Percentiles rank a stretch among this genome's conserved stretches.
Conservation (phyloP, 495 filamentous ascomycete genomes). For the Hyaloscypha bicolor region DNA sequence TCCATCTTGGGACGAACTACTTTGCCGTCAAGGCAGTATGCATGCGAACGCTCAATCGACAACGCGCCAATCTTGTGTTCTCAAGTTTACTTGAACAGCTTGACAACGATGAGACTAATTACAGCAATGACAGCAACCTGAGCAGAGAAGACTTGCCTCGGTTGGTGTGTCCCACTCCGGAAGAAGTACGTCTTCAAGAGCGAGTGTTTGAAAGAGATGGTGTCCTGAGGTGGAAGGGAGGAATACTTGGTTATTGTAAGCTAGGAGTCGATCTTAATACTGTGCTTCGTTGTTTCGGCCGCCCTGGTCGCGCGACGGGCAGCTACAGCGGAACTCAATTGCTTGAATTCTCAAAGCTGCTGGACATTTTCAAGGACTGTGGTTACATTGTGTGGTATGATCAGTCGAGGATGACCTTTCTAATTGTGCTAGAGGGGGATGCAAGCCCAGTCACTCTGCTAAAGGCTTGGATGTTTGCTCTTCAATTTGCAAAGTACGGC, state of each 20-base stretch:
- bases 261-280: constrained; percentile 49
- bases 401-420: constrained; percentile 42
- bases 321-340: constrained; percentile 35
- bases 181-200: constrained; percentile 66
- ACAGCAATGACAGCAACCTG: neutral
- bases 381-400: constrained; percentile 60
- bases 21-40: constrained; percentile 79
- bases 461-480: constrained; percentile 75
- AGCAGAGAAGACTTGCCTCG: constrained; percentile 42
- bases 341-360: constrained; percentile 44
- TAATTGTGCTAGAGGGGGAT: constrained; percentile 67
- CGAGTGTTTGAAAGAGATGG: constrained; percentile 70
- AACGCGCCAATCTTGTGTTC: constrained; percentile 81
- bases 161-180: constrained; percentile 41
- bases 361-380: constrained; percentile 51
- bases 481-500: constrained; percentile 51
- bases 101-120: constrained; percentile 38
- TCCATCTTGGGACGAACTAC: constrained; percentile 85
- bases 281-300: constrained; percentile 35
- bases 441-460: constrained; percentile 54
- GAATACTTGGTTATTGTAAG: constrained; percentile 49
- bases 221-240: constrained; percentile 57
- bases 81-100: constrained; percentile 50
- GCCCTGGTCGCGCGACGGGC: constrained; percentile 4
- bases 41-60: constrained; percentile 85